Percentiles rank a stretch among this genome's conserved stretches.
These are phyloP conservation scores for Henningerozyma blattae DNA, from an alignment of 805 yeast species.

Conservation along the genomic window DNA sequence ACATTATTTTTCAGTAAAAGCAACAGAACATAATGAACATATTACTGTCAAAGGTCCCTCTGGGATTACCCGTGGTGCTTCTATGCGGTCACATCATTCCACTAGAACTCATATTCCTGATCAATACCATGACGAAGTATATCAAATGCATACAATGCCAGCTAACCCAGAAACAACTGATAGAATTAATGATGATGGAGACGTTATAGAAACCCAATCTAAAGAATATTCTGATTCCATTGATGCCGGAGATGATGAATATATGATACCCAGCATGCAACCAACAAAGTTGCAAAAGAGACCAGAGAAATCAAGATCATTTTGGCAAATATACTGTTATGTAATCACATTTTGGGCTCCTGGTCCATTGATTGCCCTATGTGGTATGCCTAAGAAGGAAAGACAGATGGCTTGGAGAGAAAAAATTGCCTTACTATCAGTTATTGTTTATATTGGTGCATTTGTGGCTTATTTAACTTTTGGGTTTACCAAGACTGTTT, in stretches of 20 bases:
- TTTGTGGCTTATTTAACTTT: conserved; percentile 79
- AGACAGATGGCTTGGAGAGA: conserved; percentile 97
- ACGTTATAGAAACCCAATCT: neutral
- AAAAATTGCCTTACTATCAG: conserved; percentile 71
- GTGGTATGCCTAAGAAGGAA: conserved; percentile 68
- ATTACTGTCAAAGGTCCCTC: conserved; percentile 16
- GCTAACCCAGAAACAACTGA: too few species aligned
- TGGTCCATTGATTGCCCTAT: conserved; percentile 38
- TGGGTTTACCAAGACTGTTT: conserved; percentile 80
- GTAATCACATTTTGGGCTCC: conserved; percentile 89
- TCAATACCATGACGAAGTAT: too few species aligned
- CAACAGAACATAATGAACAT: conserved; percentile 51
- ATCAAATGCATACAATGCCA: neutral
- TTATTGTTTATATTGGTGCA: conserved; percentile 63
- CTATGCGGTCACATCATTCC: neutral
- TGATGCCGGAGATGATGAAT: neutral
- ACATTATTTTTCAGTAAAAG: conserved; percentile 64
- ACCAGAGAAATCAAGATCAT: conserved; percentile 10
- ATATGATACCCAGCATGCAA: neutral
- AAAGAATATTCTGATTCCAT: neutral
- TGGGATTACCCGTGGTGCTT: neutral
- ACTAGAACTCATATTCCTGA: neutral
- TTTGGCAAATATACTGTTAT: conserved; percentile 78
- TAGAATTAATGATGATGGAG: too few species aligned
- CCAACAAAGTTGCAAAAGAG: conserved; percentile 1